These are phyloP conservation scores for Polytrichum formosum DNA, from an alignment of 225 moss, liverwort and hornwort species.

Conservation along the genomic window DNA sequence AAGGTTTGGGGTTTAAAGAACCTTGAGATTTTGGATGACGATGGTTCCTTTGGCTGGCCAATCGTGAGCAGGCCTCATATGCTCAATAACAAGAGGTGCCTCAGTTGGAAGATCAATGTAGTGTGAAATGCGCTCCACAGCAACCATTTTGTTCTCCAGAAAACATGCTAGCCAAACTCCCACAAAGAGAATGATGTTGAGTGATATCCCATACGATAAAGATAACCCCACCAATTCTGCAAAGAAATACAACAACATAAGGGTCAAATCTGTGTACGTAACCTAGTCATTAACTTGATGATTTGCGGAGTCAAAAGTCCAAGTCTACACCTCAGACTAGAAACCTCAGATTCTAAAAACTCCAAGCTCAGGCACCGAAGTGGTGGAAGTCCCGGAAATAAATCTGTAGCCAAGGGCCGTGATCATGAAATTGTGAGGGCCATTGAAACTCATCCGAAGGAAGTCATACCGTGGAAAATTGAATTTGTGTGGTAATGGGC, in stretches of 20 bases:
- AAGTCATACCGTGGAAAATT: too few species aligned
- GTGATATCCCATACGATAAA: constrained; percentile 48
- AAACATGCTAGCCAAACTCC: constrained; percentile 49
- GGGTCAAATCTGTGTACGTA: background rate
- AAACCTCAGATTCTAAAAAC: background rate
- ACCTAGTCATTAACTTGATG: background rate
- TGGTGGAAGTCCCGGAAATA: background rate
- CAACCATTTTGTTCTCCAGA: constrained; percentile 68
- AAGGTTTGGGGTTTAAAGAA: background rate
- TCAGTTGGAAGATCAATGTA: constrained; percentile 46
- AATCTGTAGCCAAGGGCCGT: background rate
- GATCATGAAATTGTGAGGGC: too few species aligned
- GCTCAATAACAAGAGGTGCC: constrained; percentile 42
- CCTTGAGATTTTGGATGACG: constrained; percentile 32
- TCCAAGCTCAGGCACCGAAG: background rate
- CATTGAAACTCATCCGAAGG: too few species aligned
- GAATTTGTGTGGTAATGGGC: too few species aligned
- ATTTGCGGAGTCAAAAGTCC: background rate
- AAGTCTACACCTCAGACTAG: background rate
- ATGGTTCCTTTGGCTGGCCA: constrained; percentile 24
- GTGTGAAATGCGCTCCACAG: constrained; percentile 57
- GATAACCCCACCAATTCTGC: constrained; percentile 66
- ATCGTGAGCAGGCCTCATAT: constrained; percentile 9
- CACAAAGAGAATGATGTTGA: constrained; percentile 43
- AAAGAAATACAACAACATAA: background rate